Evolutionary conservation across 2,329 filamentous ascomycete genomes (phyloP), one percentile per base, ranked within the genome.

Genomic region (Magnaporthiopsis rhizophila): DNA sequence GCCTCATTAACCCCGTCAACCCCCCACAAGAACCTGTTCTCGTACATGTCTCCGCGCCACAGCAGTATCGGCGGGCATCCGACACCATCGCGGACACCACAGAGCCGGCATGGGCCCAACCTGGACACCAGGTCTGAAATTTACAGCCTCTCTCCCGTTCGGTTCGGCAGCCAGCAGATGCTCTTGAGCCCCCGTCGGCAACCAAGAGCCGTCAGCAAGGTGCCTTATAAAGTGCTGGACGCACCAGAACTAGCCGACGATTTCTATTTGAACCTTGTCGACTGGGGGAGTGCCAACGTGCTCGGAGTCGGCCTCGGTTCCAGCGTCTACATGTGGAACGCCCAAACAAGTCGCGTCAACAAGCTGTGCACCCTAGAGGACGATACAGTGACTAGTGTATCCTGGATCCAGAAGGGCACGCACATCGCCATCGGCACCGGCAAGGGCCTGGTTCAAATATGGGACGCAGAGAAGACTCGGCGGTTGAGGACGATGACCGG

Each of bases 281-380:
- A 99, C 72, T 99, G 95, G 95, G 95, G 95, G 58, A 96, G 91
- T 71, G 92, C 90, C 69, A 97, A 98, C 74, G 89, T 97, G 11
- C 82, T 99, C 13, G 95, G 94, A 8, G 95, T 99, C 58, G 95
- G 95, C 0, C 79, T 99, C 32, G 93, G 93, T 24, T 91, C 90
- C 24, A 96, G 91, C 69, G 95, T 99, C 7, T 99, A 98, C 73
- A 95, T 98, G 87, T 99, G 95, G 95, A 97, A 97, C 74, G 95
- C 93, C 5, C 87, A 92, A 69, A 90, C 90, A 9, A 95, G 94
- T 67, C 86, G 90, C 68, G 95, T 99, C 2, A 96, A 92, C 66
- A 97, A 96, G 76, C 83, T 99, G 12, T 98, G 95, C 76, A 94
- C 96, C 59, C 80, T 69, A 15, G 88, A 91, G 68, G 93, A 97